phyloP scores from a whole-genome alignment of 495 filamentous ascomycete species.

The Ascodesmis nigricans region DNA sequence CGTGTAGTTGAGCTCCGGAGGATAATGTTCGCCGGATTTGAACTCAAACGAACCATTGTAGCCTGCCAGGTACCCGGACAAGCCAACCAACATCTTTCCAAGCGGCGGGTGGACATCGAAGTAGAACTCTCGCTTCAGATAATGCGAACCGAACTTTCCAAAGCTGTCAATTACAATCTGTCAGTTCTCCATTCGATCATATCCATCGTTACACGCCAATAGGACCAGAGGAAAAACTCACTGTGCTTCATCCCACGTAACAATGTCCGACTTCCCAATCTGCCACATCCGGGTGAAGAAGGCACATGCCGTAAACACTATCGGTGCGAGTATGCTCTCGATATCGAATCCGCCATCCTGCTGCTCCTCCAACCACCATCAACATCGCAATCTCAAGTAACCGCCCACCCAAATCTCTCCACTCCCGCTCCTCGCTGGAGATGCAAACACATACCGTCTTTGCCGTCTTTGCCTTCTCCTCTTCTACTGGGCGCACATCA shows the following conservation, averaged over 20 bases:
- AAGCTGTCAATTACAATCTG: slow-evolving; percentile 44
- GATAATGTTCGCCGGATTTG: slow-evolving; percentile 93
- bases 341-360: slow-evolving; percentile 15
- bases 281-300: slow-evolving; percentile 91
- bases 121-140: slow-evolving; percentile 96
- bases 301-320: slow-evolving; percentile 68
- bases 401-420: background rate
- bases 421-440: no score
- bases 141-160: slow-evolving; percentile 97
- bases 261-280: slow-evolving; percentile 85
- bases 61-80: slow-evolving; percentile 84
- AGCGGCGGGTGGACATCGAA: slow-evolving; percentile 96
- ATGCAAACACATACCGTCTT: no score
- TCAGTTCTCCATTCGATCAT: background rate
- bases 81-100: slow-evolving; percentile 92
- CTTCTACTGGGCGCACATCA: background rate
- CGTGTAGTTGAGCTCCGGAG: slow-evolving; percentile 81
- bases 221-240: no score
- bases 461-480: slow-evolving; percentile 17
- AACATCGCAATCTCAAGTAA: slow-evolving; percentile 2
- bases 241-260: slow-evolving; percentile 98
- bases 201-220: no score
- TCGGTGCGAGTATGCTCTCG: slow-evolving; percentile 67
- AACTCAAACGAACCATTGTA: slow-evolving; percentile 99
- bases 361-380: slow-evolving; percentile 2